Percentiles rank a stretch among this genome's conserved stretches.
Conservation (phyloP, 2,329 filamentous ascomycete genomes). For the Daldinia sp. region DNA sequence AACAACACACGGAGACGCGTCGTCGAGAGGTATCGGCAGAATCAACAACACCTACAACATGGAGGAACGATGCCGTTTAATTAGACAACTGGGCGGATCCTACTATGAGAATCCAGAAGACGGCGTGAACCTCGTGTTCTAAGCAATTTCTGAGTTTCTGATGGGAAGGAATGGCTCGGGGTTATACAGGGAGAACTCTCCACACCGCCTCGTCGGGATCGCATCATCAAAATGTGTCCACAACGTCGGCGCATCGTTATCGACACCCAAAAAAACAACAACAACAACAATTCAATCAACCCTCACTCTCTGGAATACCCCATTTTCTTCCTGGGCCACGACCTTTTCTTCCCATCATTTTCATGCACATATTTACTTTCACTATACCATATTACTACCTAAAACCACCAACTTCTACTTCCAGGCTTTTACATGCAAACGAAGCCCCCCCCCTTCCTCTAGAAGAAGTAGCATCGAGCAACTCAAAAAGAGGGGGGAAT, state of each 20-base stretch:
- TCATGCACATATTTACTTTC: not conserved
- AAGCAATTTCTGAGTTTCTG: not conserved
- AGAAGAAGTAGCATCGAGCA: too few species aligned
- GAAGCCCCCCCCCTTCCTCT: not conserved
- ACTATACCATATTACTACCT: not conserved
- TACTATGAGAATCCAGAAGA: slow-evolving; percentile 37
- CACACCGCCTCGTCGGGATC: slow-evolving; percentile 1
- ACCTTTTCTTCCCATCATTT: slow-evolving; percentile 9
- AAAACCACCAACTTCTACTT: not conserved
- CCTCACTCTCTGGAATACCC: slow-evolving; percentile 4
- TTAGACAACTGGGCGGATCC: slow-evolving; percentile 33
- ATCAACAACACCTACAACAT: slow-evolving; percentile 39
- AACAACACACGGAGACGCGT: slow-evolving; percentile 34
- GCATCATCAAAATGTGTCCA: slow-evolving; percentile 11
- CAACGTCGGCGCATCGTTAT: slow-evolving; percentile 14
- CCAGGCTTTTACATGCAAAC: not conserved
- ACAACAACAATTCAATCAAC: not conserved
- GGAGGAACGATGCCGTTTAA: slow-evolving; percentile 38
- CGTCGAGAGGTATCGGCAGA: slow-evolving; percentile 33
- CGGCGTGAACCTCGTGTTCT: slow-evolving; percentile 33
- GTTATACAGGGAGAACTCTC: slow-evolving; percentile 10
- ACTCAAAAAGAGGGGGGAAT: not conserved
- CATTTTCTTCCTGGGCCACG: not conserved
- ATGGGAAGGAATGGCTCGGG: slow-evolving; percentile 1
- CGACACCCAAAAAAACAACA: not conserved